Evolutionary conservation across 2,329 filamentous ascomycete genomes (phyloP).

Genomic region (Alternaria sp.): DNA sequence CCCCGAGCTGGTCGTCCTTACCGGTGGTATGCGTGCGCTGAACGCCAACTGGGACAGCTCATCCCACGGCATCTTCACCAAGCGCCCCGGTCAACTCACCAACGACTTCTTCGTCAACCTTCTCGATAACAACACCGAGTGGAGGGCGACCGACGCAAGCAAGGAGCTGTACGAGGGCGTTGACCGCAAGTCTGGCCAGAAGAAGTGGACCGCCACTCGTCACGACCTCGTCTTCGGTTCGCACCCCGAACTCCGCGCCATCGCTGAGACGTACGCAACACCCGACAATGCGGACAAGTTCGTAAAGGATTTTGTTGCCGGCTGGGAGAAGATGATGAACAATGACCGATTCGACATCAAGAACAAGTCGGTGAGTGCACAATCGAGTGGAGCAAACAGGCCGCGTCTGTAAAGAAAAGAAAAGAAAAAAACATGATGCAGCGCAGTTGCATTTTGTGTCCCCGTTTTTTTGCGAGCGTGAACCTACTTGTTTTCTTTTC

Average conservation of each 20-base stretch:
- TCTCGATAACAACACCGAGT: slow-evolving; percentile 70
- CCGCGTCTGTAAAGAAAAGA: slow-evolving; percentile 32
- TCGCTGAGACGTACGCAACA: slow-evolving; percentile 74
- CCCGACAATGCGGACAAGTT: slow-evolving; percentile 70
- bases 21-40: slow-evolving; percentile 76
- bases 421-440: not conserved
- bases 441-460: slow-evolving; percentile 8
- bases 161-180: slow-evolving; percentile 68
- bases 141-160: slow-evolving; percentile 64
- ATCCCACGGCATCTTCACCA: slow-evolving; percentile 71
- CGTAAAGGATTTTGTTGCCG: slow-evolving; percentile 73
- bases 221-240: slow-evolving; percentile 75
- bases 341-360: slow-evolving; percentile 71
- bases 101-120: slow-evolving; percentile 87
- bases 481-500: slow-evolving; percentile 2
- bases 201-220: slow-evolving; percentile 75
- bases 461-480: not conserved
- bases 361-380: slow-evolving; percentile 45
- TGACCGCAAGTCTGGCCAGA: slow-evolving; percentile 70
- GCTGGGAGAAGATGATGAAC: slow-evolving; percentile 79
- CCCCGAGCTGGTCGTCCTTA: slow-evolving; percentile 73
- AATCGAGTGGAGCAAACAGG: slow-evolving; percentile 36
- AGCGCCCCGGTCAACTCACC: slow-evolving; percentile 71
- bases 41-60: slow-evolving; percentile 77
- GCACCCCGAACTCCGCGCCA: slow-evolving; percentile 75